These are phyloP conservation scores for Tulasnella sp. DNA, from an alignment of 768 basidiomycete genomes.

Conservation along the genomic window DNA sequence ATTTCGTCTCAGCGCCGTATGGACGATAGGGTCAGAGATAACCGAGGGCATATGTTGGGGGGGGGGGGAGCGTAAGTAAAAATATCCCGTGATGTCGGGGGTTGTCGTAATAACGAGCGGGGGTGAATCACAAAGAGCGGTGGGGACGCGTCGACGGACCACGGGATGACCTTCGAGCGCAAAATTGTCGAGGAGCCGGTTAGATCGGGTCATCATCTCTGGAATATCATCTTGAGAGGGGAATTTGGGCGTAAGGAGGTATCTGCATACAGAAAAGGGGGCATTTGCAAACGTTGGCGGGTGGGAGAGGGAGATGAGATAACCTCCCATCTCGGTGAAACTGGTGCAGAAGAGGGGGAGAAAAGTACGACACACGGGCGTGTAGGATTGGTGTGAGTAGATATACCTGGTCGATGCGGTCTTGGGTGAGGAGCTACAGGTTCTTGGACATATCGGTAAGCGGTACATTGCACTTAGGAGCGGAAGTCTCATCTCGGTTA, in stretches of 20 bases:
- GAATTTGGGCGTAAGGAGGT: constrained; percentile 78
- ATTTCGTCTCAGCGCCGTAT: constrained; percentile 68
- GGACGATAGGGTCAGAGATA: neutral
- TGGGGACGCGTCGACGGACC: constrained; percentile 54
- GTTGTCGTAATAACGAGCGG: constrained; percentile 3
- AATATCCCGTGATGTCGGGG: constrained; percentile 1
- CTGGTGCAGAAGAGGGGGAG: constrained; percentile 42
- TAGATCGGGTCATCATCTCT: constrained; percentile 69
- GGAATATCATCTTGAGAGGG: constrained; percentile 59
- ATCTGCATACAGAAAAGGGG: constrained; percentile 53
- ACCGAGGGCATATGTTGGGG: neutral
- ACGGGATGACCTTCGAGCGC: constrained; percentile 73
- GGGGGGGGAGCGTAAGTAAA: neutral
- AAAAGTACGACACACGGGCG: too few species aligned
- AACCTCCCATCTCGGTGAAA: constrained; percentile 64
- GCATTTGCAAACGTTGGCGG: neutral
- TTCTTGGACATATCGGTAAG: too few species aligned
- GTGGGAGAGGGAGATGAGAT: constrained; percentile 30
- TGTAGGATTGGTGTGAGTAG: too few species aligned
- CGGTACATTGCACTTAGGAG: neutral
- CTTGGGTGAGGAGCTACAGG: too few species aligned
- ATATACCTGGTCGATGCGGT: too few species aligned
- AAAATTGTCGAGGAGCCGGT: constrained; percentile 76
- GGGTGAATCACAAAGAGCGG: neutral
- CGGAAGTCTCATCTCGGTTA: neutral